Conservation (phyloP, 768 basidiomycete genomes). For the Tricholomella constricta region DNA sequence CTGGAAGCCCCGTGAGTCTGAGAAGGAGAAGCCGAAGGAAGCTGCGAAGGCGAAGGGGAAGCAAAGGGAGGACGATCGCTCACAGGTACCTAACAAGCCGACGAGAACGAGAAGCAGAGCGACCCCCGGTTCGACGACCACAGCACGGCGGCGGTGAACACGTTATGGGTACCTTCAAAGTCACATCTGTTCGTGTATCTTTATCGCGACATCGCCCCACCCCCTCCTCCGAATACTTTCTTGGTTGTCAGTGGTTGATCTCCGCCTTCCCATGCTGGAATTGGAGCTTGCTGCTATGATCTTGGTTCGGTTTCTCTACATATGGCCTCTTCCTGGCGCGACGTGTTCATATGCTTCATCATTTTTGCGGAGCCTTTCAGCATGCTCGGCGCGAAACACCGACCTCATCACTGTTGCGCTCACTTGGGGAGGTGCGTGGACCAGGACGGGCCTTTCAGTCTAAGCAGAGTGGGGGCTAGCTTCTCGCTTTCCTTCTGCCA, state of each 20-base stretch:
- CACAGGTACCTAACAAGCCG: constrained; percentile 20
- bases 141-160: constrained; percentile 18
- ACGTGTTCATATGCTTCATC: background rate
- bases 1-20: constrained; percentile 48
- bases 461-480: background rate
- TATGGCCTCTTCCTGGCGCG: background rate
- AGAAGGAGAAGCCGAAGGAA: constrained; percentile 36
- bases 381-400: background rate
- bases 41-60: constrained; percentile 30
- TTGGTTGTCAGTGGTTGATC: background rate
- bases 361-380: background rate
- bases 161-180: background rate
- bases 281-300: background rate
- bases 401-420: background rate
- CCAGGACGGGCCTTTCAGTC: background rate
- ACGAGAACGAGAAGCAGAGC: constrained; percentile 19
- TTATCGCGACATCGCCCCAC: background rate
- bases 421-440: background rate
- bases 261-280: background rate
- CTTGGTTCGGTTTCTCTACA: background rate
- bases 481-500: background rate
- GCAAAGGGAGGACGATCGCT: constrained; percentile 35
- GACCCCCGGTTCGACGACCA: constrained; percentile 12
- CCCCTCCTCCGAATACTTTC: background rate
- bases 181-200: background rate